Percentiles rank a stretch among this genome's conserved stretches.
These are phyloP conservation scores for Chaetomium sp. DNA, from an alignment of 2,329 filamentous ascomycete species.

Conservation along the genomic window DNA sequence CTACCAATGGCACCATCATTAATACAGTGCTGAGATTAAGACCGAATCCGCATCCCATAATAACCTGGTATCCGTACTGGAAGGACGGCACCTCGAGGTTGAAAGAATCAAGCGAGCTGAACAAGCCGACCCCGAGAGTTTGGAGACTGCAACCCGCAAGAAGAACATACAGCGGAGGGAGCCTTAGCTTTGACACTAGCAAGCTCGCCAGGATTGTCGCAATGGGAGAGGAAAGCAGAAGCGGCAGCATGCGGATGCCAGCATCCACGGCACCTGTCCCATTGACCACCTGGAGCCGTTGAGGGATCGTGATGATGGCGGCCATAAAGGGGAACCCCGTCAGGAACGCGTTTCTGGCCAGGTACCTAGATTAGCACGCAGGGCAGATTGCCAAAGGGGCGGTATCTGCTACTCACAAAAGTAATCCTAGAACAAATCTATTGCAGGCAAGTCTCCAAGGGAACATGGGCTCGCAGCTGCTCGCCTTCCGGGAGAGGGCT, in stretches of 20 bases:
- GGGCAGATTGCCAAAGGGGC: neutral
- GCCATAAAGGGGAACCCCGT: constrained; percentile 42
- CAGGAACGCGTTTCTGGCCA: constrained; percentile 37
- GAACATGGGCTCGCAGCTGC: constrained; percentile 42
- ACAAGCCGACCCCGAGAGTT: constrained; percentile 41
- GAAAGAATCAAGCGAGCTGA: constrained; percentile 35
- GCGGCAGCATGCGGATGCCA: constrained; percentile 40
- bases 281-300: constrained; percentile 42
- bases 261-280: constrained; percentile 38
- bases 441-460: constrained; percentile 40
- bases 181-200: constrained; percentile 36
- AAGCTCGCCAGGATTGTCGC: constrained; percentile 39
- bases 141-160: constrained; percentile 38
- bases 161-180: constrained; percentile 40
- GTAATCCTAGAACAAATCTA: constrained; percentile 38
- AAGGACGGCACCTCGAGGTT: constrained; percentile 23
- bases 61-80: constrained; percentile 41
- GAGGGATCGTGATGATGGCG: constrained; percentile 42
- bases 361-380: constrained; percentile 12
- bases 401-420: constrained; percentile 37
- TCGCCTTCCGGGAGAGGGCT: neutral
- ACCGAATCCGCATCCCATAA: constrained; percentile 45
- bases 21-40: constrained; percentile 40
- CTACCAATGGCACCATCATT: constrained; percentile 40
- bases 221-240: constrained; percentile 40